phyloP scores from a whole-genome alignment of 441 rosid species.

The Viola pubescens region DNA sequence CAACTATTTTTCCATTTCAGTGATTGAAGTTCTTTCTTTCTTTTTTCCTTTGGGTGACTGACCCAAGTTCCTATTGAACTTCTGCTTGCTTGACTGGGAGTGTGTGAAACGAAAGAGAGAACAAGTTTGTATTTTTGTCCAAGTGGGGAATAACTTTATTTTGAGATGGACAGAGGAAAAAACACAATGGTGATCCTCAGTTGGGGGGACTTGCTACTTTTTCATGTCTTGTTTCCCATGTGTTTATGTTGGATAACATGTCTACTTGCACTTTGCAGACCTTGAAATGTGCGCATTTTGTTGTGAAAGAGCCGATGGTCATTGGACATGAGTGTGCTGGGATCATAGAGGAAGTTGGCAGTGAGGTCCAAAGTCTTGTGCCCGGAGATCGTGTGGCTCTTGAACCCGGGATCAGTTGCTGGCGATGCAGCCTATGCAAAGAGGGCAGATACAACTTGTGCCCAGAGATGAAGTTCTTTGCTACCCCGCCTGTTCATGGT shows the following conservation, averaged over 20 bases:
- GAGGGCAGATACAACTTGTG: constrained; percentile 73
- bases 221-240: neutral
- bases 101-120: neutral
- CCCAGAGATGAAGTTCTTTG: constrained; percentile 78
- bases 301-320: constrained; percentile 81
- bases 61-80: too few species aligned
- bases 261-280: constrained; percentile 23
- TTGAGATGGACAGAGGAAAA: neutral
- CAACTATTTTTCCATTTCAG: neutral
- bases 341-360: constrained; percentile 63
- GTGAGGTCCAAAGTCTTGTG: constrained; percentile 48
- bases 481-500: constrained; percentile 71
- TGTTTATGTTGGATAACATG: too few species aligned
- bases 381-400: constrained; percentile 67
- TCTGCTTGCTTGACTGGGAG: neutral
- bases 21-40: neutral
- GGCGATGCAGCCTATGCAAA: constrained; percentile 56
- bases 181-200: neutral
- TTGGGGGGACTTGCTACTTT: neutral
- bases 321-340: constrained; percentile 90
- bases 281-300: constrained; percentile 52
- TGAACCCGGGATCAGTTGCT: constrained; percentile 77
- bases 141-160: neutral
- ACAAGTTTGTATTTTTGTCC: neutral
- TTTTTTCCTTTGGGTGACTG: too few species aligned